phyloP scores from a whole-genome alignment of 768 basidiomycete species.

The Phaeotremella fagi region DNA sequence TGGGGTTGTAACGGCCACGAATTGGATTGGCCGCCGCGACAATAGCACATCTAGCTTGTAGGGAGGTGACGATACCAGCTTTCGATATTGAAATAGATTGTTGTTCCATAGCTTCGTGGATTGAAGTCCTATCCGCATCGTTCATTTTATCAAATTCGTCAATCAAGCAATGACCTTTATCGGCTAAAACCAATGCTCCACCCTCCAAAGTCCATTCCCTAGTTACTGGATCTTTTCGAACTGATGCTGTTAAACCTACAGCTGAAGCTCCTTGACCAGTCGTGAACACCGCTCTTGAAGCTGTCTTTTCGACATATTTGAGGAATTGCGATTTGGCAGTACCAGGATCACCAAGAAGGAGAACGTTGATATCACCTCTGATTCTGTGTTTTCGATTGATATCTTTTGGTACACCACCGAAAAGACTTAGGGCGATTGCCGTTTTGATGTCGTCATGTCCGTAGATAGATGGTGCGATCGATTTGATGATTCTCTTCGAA shows the following conservation, averaged over 20 bases:
- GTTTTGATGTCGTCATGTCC: slow-evolving; percentile 99
- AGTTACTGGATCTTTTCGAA: slow-evolving; percentile 96
- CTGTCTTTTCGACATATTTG: slow-evolving; percentile 98
- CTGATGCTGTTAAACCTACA: slow-evolving; percentile 96
- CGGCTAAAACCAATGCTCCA: slow-evolving; percentile 94
- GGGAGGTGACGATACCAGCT: slow-evolving; percentile 95
- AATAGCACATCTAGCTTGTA: slow-evolving; percentile 96
- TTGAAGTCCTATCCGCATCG: slow-evolving; percentile 92
- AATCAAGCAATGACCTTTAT: slow-evolving; percentile 95
- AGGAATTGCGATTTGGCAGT: slow-evolving; percentile 99
- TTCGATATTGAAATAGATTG: slow-evolving; percentile 99
- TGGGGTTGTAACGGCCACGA: slow-evolving; percentile 94
- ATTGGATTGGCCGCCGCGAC: slow-evolving; percentile 97
- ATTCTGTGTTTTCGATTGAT: slow-evolving; percentile 94
- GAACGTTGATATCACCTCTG: slow-evolving; percentile 95
- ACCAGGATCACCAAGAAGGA: slow-evolving; percentile 94
- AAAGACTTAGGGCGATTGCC: slow-evolving; percentile 87
- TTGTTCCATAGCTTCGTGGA: slow-evolving; percentile 99
- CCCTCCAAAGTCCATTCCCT: slow-evolving; percentile 98
- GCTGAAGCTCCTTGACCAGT: slow-evolving; percentile 98
- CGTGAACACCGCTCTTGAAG: slow-evolving; percentile 93
- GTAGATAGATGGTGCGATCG: slow-evolving; percentile 97
- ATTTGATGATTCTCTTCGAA: slow-evolving; percentile 94
- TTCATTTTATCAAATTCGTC: slow-evolving; percentile 99
- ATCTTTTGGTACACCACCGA: slow-evolving; percentile 90